Conservation (phyloP, 108 stramenopile species). For the Fistulifera solaris region DNA sequence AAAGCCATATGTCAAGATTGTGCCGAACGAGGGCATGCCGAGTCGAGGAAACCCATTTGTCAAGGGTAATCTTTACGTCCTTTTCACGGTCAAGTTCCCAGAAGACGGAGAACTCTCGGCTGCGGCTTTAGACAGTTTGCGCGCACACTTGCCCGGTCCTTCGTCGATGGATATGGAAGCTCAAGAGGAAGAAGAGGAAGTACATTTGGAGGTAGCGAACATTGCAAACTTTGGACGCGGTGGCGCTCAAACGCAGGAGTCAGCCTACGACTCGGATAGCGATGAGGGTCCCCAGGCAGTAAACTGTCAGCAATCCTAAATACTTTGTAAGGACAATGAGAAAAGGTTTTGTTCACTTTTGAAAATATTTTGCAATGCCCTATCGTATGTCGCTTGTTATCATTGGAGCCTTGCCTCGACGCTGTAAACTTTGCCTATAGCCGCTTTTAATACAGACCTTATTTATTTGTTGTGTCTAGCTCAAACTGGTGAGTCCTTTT, state of each 20-base stretch:
- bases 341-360: too few relatives aligned
- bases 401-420: too few relatives aligned
- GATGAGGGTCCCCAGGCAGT: slow-evolving; percentile 57
- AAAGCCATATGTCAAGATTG: slow-evolving; percentile 75
- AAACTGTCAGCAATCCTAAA: slow-evolving; percentile 80
- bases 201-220: slow-evolving; percentile 68
- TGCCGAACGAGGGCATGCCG: slow-evolving; percentile 95
- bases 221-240: slow-evolving; percentile 81
- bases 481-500: neutral
- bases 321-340: neutral
- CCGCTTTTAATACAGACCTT: too few relatives aligned
- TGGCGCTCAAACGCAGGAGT: slow-evolving; percentile 34
- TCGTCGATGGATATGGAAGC: slow-evolving; percentile 60
- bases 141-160: slow-evolving; percentile 59
- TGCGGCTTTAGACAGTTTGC: slow-evolving; percentile 40
- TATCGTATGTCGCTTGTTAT: too few relatives aligned
- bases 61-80: slow-evolving; percentile 89
- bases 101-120: slow-evolving; percentile 41
- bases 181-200: slow-evolving; percentile 62
- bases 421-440: too few relatives aligned
- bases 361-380: too few relatives aligned
- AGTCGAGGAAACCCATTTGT: slow-evolving; percentile 88
- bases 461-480: too few relatives aligned
- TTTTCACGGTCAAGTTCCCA: slow-evolving; percentile 90
- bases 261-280: slow-evolving; percentile 68